A percentile compares a stretch with the other conserved stretches of the same genome.
Conservation (phyloP, 1,139 yeast genomes). For the Suhomyces panamericanus region DNA sequence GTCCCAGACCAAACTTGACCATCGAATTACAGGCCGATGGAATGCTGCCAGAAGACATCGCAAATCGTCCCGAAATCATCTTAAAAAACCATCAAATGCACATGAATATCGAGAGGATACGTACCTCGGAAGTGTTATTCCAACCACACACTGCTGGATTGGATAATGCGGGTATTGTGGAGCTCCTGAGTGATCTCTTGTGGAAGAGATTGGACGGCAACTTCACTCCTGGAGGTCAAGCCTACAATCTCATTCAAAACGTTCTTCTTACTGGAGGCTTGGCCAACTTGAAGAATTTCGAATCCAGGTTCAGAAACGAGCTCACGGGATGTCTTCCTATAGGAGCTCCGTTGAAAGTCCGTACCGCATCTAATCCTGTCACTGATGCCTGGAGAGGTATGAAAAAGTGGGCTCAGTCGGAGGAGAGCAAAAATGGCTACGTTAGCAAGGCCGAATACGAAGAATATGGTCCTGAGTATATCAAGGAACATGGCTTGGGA, state of each 20-base stretch:
- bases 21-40: conserved; percentile 47
- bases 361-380: conserved; percentile 65
- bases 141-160: conserved; percentile 95
- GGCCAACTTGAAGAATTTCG: conserved; percentile 63
- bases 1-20: conserved; percentile 67
- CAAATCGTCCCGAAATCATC: conserved; percentile 46
- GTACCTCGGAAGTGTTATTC: conserved; percentile 89
- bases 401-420: conserved; percentile 69
- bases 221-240: conserved; percentile 53
- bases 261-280: conserved; percentile 88
- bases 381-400: conserved; percentile 94
- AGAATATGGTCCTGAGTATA: conserved; percentile 87
- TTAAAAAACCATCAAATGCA: conserved; percentile 75
- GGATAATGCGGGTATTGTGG: conserved; percentile 91
- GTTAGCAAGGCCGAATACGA: conserved; percentile 74
- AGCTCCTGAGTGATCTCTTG: conserved; percentile 69
- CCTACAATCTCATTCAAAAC: conserved; percentile 54
- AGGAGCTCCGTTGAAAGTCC: conserved; percentile 60
- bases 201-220: conserved; percentile 58
- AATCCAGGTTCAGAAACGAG: conserved; percentile 64
- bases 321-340: conserved; percentile 71
- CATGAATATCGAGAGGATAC: conserved; percentile 82
- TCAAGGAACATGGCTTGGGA: conserved; percentile 84
- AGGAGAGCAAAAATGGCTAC: conserved; percentile 49
- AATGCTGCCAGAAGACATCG: conserved; percentile 44